A percentile compares a stretch with the other conserved stretches of the same genome.
Evolutionary conservation across 1,139 yeast species (phyloP).

Genomic region (Scheffersomyces lignicola): DNA sequence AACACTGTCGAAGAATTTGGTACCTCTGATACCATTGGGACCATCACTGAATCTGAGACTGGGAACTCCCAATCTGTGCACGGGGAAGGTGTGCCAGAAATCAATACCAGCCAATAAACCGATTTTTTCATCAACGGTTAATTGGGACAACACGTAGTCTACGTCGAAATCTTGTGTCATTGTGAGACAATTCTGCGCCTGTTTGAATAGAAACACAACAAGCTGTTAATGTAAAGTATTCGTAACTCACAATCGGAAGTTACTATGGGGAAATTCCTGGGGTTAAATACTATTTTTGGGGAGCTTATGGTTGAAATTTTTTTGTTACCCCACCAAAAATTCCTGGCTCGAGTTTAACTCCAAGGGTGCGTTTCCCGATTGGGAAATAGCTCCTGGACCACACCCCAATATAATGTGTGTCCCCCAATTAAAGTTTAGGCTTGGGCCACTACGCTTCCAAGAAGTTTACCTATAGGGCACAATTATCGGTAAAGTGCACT

Average conservation of each 20-base stretch:
- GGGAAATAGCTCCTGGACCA: neutral
- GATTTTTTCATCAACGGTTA: conserved; percentile 50
- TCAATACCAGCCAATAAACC: conserved; percentile 48
- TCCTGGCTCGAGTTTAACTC: conserved; percentile 1
- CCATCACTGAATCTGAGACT: conserved; percentile 32
- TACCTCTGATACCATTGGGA: conserved; percentile 37
- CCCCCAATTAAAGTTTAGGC: too few species aligned
- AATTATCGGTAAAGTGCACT: too few species aligned
- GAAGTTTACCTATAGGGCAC: too few species aligned
- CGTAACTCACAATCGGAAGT: too few species aligned
- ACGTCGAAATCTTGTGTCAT: conserved; percentile 30
- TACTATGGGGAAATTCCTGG: too few species aligned
- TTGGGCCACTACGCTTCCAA: too few species aligned
- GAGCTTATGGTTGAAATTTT: neutral
- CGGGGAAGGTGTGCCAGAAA: conserved; percentile 55
- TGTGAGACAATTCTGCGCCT: neutral
- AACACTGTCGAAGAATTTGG: conserved; percentile 29
- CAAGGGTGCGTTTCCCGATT: neutral
- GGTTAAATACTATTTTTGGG: too few species aligned
- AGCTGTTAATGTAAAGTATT: too few species aligned
- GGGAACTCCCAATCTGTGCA: conserved; percentile 43
- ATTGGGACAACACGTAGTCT: conserved; percentile 39
- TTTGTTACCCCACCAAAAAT: neutral
- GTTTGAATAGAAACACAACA: too few species aligned
- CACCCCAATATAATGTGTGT: too few species aligned